Evolutionary conservation across 179 eudicot species (phyloP), one percentile per base, ranked within the genome.

Genomic region (Beta corolliflora): DNA sequence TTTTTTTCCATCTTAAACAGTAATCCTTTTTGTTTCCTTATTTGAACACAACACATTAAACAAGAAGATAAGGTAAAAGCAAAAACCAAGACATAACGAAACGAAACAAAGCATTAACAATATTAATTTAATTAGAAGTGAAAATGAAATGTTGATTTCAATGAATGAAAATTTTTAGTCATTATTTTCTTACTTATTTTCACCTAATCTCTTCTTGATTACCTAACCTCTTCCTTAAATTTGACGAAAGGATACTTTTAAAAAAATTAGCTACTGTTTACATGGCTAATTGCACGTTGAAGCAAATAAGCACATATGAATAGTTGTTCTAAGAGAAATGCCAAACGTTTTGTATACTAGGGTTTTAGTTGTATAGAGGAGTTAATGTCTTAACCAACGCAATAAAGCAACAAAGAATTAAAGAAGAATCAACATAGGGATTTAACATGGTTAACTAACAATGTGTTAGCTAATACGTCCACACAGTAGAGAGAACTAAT

Each of bases 151-250:
- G 41, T 72, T 23, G 53, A 52, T 5, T 1, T 9, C 5, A 1
- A n/a, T 72, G 60, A n/a, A 10, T 1, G 14, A 18, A 5, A 36
- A 5, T 71, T 18, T 15, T 23, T 5, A 18, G 11, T 25, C 7
- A 36, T 36, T 36, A 31, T 31, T 74, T 74, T 29, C 45, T 60
- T 72, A 21, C 36, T 54, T 54, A 73, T 25, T 16, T 56, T 74
- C 0, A 74, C 77, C 66, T 74, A 75, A 75, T 75, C 77, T 52
- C 60, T 52, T 52, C 9, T 58, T 52, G n/a, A 12, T 72, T 53
- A 71, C 60, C 61, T 75, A 75, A 75, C 77, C 23, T 29, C 56
- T 75, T 64, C 41, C 66, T 75, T 75, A 75, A 75, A 75, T 23
- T 75, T 75, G 66, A 55, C 66, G 77, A 75, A 75, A 54, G 48